These are phyloP conservation scores for Candida maltosa DNA, from an alignment of 805 yeast genomes.

Conservation along the genomic window DNA sequence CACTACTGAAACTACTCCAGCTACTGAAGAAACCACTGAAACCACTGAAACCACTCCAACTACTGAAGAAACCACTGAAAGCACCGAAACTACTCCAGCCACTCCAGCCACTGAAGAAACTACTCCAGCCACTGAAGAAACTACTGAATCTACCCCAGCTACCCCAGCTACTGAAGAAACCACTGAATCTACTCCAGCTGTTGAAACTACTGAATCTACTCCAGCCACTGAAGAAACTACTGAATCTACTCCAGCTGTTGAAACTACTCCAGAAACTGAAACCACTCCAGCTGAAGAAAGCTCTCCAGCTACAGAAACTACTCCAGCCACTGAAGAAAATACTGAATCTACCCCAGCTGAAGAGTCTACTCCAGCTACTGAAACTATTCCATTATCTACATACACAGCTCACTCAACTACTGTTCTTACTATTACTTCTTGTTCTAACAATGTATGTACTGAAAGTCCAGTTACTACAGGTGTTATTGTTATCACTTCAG, in stretches of 20 bases:
- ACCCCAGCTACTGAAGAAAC: too few relatives aligned
- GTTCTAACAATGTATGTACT: conserved; percentile 28
- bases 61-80: conserved; percentile 17
- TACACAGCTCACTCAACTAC: conserved; percentile 17
- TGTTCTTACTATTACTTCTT: conserved; percentile 32
- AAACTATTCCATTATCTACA: conserved; percentile 13
- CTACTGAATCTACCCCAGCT: conserved; percentile 8
- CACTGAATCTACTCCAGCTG: too few relatives aligned
- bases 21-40: conserved; percentile 27
- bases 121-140: conserved; percentile 8
- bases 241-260: background rate
- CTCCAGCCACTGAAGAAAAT: conserved; percentile 15
- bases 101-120: conserved; percentile 2
- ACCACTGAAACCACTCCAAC: conserved; percentile 36
- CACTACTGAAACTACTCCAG: conserved; percentile 27
- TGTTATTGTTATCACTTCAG: conserved; percentile 22
- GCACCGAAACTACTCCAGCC: conserved; percentile 4
- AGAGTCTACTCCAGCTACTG: background rate
- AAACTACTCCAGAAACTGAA: conserved; percentile 14
- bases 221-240: background rate
- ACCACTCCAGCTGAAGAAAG: conserved; percentile 22
- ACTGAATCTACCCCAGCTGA: background rate
- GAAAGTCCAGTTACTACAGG: conserved; percentile 27
- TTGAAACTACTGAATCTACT: too few relatives aligned
- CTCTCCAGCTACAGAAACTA: conserved; percentile 30